Evolutionary conservation across 2,329 filamentous ascomycete genomes (phyloP).

Genomic region (Colletotrichum liaoningense): DNA sequence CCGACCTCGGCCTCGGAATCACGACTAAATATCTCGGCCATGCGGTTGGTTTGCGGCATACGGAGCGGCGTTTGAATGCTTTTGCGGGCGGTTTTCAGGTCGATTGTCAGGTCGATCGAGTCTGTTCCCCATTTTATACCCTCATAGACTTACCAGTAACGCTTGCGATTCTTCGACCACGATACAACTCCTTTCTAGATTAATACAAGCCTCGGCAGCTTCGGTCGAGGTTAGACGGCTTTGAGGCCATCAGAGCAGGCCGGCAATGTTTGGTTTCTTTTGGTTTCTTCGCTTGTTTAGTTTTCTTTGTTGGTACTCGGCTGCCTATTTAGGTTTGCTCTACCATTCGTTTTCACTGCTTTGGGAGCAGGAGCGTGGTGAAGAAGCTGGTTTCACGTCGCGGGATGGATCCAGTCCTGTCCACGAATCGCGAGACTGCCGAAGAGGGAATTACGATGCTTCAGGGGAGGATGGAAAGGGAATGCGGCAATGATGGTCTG

Average conservation of each 20-base stretch:
- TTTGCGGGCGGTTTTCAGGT: constrained; percentile 23
- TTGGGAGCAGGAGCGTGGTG: background rate
- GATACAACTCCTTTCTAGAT: constrained; percentile 22
- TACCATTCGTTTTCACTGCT: background rate
- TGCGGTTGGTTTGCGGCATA: constrained; percentile 23
- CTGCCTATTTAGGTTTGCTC: background rate
- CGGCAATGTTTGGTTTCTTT: constrained; percentile 12
- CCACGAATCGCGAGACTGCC: background rate
- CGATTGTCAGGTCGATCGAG: constrained; percentile 29
- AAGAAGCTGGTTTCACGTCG: background rate
- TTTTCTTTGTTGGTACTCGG: constrained; percentile 15
- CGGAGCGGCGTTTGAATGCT: constrained; percentile 29
- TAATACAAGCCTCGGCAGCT: constrained; percentile 20
- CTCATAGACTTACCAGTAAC: constrained; percentile 36
- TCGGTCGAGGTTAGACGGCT: constrained; percentile 1
- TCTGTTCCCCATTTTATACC: constrained; percentile 36
- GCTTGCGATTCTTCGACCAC: constrained; percentile 28
- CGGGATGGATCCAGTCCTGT: background rate
- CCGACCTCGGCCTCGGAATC: background rate
- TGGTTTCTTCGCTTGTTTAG: background rate
- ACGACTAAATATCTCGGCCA: background rate
- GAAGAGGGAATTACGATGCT: background rate
- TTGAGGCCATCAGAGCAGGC: constrained; percentile 3
- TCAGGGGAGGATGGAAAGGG: background rate
- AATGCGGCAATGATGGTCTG: background rate